Evolutionary conservation across 2,329 filamentous ascomycete species (phyloP).

Genomic region (Didymella lethalis): DNA sequence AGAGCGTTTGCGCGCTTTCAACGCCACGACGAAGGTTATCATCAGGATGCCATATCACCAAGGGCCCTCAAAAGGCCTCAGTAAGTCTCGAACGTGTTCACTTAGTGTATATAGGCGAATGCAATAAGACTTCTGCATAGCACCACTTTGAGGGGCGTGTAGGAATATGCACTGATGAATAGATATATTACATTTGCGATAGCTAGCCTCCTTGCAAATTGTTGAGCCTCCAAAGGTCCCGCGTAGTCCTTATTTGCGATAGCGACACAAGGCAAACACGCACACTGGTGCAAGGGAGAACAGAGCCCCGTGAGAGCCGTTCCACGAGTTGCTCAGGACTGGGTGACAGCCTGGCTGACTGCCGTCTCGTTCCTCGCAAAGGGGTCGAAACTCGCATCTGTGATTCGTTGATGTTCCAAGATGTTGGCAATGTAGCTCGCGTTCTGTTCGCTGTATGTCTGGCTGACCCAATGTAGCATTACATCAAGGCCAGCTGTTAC

Average conservation of each 20-base stretch:
- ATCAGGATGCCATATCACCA: slow-evolving; percentile 15
- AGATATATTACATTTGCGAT: not conserved
- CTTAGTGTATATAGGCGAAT: slow-evolving; percentile 1
- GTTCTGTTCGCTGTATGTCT: slow-evolving; percentile 61
- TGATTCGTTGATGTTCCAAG: slow-evolving; percentile 66
- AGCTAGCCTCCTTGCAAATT: not conserved
- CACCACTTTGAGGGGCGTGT: slow-evolving; percentile 4
- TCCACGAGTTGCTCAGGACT: not conserved
- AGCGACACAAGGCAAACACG: slow-evolving; percentile 3
- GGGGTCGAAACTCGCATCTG: slow-evolving; percentile 60
- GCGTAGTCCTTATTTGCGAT: slow-evolving; percentile 1
- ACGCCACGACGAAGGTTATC: slow-evolving; percentile 14
- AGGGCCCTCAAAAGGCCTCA: not conserved
- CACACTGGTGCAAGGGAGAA: not conserved
- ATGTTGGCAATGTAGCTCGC: slow-evolving; percentile 59
- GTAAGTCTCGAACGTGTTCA: not conserved
- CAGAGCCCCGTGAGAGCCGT: not conserved
- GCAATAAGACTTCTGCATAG: no score
- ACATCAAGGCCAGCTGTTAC: slow-evolving; percentile 68
- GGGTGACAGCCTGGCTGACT: not conserved
- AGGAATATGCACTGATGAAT: not conserved
- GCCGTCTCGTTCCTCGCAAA: slow-evolving; percentile 55
- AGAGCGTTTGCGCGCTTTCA: slow-evolving; percentile 35
- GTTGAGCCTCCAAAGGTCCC: not conserved
- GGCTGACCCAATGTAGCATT: slow-evolving; percentile 63